A percentile compares a stretch with the other conserved stretches of the same genome.
Evolutionary conservation across 805 yeast genomes (phyloP).

Genomic region (Candida sanyiensis): DNA sequence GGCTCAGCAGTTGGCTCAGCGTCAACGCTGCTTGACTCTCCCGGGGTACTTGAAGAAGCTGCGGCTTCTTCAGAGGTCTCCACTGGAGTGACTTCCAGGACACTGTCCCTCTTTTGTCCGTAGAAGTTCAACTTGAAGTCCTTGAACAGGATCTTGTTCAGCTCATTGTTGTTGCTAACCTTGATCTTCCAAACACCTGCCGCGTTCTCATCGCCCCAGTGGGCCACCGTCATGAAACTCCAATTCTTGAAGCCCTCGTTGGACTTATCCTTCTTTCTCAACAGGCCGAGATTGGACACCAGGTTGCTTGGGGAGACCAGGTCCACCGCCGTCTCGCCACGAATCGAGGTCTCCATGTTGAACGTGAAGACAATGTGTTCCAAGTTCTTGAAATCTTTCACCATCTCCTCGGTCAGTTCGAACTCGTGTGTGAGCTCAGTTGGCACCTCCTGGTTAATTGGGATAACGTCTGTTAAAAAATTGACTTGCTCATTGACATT

Average conservation of each 20-base stretch:
- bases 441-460: constrained; percentile 20
- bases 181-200: constrained; percentile 77
- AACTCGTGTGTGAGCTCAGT: constrained; percentile 33
- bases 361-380: constrained; percentile 87
- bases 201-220: constrained; percentile 90
- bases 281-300: constrained; percentile 65
- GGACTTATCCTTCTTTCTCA: constrained; percentile 53
- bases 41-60: constrained; percentile 2
- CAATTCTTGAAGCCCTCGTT: constrained; percentile 63
- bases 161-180: constrained; percentile 43
- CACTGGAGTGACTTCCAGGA: constrained; percentile 25
- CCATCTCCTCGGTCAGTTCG: constrained; percentile 41
- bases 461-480: constrained; percentile 38
- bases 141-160: constrained; percentile 38
- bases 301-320: constrained; percentile 74
- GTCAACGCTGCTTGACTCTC: constrained; percentile 5
- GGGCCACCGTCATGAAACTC: constrained; percentile 97
- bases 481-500: constrained; percentile 91
- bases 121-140: constrained; percentile 77
- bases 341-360: constrained; percentile 51
- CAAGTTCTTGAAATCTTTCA: constrained; percentile 59
- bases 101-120: constrained; percentile 61
- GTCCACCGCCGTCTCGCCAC: constrained; percentile 67
- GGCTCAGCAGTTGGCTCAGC: background rate
- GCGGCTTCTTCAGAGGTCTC: constrained; percentile 7